A percentile compares a stretch with the other conserved stretches of the same genome.
Conservation (phyloP, 2,329 filamentous ascomycete species). For the Fusarium ambrosium region DNA sequence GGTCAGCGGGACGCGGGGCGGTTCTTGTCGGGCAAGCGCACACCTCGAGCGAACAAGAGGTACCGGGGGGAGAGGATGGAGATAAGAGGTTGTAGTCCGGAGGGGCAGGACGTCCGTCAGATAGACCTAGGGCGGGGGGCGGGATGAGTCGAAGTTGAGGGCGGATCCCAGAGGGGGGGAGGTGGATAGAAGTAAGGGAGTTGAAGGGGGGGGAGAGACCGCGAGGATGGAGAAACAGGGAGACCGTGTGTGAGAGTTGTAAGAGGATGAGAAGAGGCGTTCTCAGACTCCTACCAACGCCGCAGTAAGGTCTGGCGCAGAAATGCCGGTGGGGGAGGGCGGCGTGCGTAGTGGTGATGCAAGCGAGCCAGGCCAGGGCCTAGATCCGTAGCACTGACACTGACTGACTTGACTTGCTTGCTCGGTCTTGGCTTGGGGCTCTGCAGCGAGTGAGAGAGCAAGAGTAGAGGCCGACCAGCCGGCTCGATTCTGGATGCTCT, state of each 20-base stretch:
- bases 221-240: conserved; percentile 31
- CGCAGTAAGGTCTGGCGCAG: conserved; percentile 37
- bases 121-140: conserved; percentile 1
- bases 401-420: conserved; percentile 14
- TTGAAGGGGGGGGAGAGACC: conserved; percentile 27
- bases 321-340: conserved; percentile 48
- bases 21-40: conserved; percentile 41
- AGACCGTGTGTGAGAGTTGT: conserved; percentile 39
- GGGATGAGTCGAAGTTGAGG: conserved; percentile 30
- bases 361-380: conserved; percentile 49
- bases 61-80: conserved; percentile 31
- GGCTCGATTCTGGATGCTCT: neutral
- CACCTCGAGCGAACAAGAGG: conserved; percentile 14
- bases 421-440: conserved; percentile 8
- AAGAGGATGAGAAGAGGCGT: conserved; percentile 43
- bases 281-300: conserved; percentile 39
- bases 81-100: conserved; percentile 38
- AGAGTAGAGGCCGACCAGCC: conserved; percentile 1
- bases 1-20: conserved; percentile 34
- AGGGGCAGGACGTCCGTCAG: conserved; percentile 19
- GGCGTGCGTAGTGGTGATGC: conserved; percentile 49
- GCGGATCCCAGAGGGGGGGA: conserved; percentile 35
- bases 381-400: conserved; percentile 47
- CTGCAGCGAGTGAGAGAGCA: neutral
- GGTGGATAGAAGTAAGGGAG: conserved; percentile 36